Conservation (phyloP, 2,329 filamentous ascomycete species). For the Hysterium pulicare region DNA sequence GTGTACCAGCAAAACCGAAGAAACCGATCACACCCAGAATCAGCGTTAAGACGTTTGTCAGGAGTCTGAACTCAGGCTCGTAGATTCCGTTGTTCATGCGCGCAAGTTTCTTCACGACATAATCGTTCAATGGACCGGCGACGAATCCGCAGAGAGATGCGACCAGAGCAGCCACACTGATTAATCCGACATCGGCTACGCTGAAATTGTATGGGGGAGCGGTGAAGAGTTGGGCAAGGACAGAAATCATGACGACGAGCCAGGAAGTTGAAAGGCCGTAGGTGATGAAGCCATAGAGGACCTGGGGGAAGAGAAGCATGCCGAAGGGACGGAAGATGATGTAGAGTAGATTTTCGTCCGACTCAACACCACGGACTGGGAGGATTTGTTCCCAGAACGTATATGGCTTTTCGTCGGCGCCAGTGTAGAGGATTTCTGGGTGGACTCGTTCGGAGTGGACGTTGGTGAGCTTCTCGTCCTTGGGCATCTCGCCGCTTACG, state of each 20-base stretch:
- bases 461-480: constrained; percentile 5
- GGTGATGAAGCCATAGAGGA: constrained; percentile 24
- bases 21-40: constrained; percentile 73
- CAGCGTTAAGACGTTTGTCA: constrained; percentile 76
- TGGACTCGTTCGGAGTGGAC: constrained; percentile 7
- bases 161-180: constrained; percentile 58
- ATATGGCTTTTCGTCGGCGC: constrained; percentile 19
- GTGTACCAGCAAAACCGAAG: constrained; percentile 77
- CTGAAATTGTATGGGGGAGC: constrained; percentile 27
- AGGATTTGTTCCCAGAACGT: constrained; percentile 18
- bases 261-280: constrained; percentile 21
- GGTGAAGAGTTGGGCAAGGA: constrained; percentile 26
- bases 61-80: constrained; percentile 83
- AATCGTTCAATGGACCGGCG: constrained; percentile 69
- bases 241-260: constrained; percentile 23
- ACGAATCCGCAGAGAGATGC: constrained; percentile 76
- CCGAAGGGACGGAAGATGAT: constrained; percentile 28
- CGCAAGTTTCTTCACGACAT: constrained; percentile 66
- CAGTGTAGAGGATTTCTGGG: constrained; percentile 15
- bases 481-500: constrained; percentile 11
- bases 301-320: constrained; percentile 29
- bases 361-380: constrained; percentile 17
- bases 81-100: constrained; percentile 74
- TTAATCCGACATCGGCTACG: constrained; percentile 22
- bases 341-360: constrained; percentile 18